Base-by-base conservation (phyloP, 148 eudicot species). In the Spergularia marina region DNA sequence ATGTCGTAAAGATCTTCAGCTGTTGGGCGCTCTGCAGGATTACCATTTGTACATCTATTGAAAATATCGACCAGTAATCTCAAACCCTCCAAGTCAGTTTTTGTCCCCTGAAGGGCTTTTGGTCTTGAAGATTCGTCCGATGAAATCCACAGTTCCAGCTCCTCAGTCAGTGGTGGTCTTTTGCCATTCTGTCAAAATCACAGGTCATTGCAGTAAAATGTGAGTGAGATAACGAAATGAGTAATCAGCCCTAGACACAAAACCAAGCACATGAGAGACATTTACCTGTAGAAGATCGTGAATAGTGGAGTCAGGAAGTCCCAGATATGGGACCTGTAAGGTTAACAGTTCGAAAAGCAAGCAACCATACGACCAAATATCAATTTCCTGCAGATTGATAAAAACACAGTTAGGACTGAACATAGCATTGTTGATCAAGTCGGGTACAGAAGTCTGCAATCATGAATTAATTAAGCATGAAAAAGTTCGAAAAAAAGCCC, bases 351-450 rank as follows among this genome's bases (percentile, higher is more conserved):
- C 99, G 83, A 88, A 79, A 18, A 92, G 85, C 77, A 95, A 69
- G 84, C 99, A 95, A 25, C 99, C 99, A 81, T 86, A 95, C 39
- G 99, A 95, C 99, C 99, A 95, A 58, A 95, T 84, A 87, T 95
- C 99, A 82, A 89, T 94, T 82, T 92, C 97, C 99, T 94, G 83
- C 70, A 79, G 55, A 74, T 36, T 47, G 21, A 64, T 77, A 64
- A 34, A 56, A 16, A 44, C 4, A 44, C 57, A 44, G 25, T 20
- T 47, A n/a, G 65, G 62, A 12, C 34, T 10, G 20, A 23, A 34
- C 6, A 55, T 49, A 5, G 56, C 1, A 44, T 6, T 36, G 2
- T 7, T 36, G 6, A 20, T 36, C 79, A 18, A 55, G 49, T 49
- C 65, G 41, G 65, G 64, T 53, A 25, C n/a, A 54, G 51, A 67